Base-by-base conservation (phyloP, 371 early-diverging fungal genomes). In the Funneliformis caledonium region DNA sequence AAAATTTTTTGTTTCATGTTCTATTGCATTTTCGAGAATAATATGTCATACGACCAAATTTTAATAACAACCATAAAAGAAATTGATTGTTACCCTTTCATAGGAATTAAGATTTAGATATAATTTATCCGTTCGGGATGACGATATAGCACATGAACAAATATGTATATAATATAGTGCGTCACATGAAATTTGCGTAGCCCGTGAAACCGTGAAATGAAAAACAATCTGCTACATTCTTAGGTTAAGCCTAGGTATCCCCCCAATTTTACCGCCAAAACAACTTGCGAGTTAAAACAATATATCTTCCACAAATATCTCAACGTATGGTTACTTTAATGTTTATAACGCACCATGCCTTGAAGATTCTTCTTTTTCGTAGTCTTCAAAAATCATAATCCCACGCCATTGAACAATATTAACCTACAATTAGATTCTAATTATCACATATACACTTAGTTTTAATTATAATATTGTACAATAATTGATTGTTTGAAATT, bases 351-450 rank as follows among this genome's bases (percentile, higher is more conserved):
- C 52, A 52, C 16, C 16, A 14, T 16, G 16, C 52, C 12, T 50
- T 50, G 16, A 50, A 50, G 12, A 12, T 50, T 50, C 37, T 2
- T 37, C 11, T 14, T 10, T 52, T 52, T 52, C 16, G 52, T 14
- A 52, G 16, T 52, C 12, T 14, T 50, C 12, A 0, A 52, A 52
- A 52, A 52, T 4, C 11, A 4, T 52, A 12, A 52, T 52, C 56
- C 56, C 56, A 56, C 56, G 56, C 56, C 56, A 56, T 52, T 52
- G 56, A 56, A 56, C 56, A 56, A 56, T 56, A 56, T 56, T n/a
- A 56, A 56, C 56, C 56, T 56, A 56, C 19, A 56, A 50, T 16
- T 56, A 19, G 56, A 56, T 19, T 56, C 19, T 56, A 56, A 19
- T 19, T 56, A 56, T 56, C 56, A 56, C 56, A 56, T 2, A 37